phyloP scores from a whole-genome alignment of 805 yeast species.

The Suhomyces emberorum region DNA sequence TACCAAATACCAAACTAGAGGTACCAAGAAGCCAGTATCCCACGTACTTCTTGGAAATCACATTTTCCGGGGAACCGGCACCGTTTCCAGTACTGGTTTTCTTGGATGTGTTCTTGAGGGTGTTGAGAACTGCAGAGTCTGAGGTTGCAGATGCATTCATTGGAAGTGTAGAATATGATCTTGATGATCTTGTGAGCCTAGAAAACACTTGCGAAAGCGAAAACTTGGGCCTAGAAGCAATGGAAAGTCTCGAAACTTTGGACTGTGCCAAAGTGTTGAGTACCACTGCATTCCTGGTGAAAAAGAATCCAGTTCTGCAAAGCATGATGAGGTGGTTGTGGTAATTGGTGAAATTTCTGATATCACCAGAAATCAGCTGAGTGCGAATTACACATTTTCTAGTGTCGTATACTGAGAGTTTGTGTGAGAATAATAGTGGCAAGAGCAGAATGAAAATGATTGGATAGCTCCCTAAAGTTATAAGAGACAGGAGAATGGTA shows the following conservation, averaged over 20 bases:
- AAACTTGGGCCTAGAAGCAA: conserved; percentile 12
- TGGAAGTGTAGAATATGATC: conserved; percentile 6
- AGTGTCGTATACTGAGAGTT: too few species aligned
- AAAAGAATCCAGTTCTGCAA: conserved; percentile 55
- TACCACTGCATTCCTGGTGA: conserved; percentile 51
- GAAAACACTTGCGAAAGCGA: conserved; percentile 1
- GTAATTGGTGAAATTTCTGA: too few species aligned
- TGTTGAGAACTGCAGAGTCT: conserved; percentile 2
- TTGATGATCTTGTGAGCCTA: background rate
- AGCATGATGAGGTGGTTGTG: too few species aligned
- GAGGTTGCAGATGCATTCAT: background rate
- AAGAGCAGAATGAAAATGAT: too few species aligned
- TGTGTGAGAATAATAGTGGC: too few species aligned
- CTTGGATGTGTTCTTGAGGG: too few species aligned
- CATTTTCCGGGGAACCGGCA: conserved; percentile 3
- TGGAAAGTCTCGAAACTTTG: conserved; percentile 16
- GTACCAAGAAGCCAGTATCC: conserved; percentile 90
- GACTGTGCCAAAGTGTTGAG: conserved; percentile 28
- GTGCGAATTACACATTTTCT: too few species aligned
- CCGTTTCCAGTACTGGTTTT: background rate
- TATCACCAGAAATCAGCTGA: too few species aligned
- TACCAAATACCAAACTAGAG: conserved; percentile 87
- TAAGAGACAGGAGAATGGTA: too few species aligned
- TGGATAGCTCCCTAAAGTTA: too few species aligned
- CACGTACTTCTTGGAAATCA: conserved; percentile 39